phyloP scores from a whole-genome alignment of 192 early-diverging fungal genomes.

The Podila clonocystis region DNA sequence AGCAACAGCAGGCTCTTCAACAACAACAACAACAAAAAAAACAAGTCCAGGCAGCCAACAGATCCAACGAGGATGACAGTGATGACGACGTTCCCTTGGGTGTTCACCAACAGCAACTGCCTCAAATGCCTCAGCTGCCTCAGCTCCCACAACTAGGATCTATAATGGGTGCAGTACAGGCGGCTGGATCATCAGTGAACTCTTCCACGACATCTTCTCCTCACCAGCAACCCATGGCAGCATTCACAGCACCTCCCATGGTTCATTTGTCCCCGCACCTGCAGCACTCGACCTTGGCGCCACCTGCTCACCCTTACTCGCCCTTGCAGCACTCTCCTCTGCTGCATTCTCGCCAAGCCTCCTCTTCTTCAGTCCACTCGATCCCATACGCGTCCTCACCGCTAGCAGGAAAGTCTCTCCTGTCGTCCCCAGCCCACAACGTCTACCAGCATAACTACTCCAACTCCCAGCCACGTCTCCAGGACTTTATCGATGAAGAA shows the following conservation, averaged over 20 bases:
- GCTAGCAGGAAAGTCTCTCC: not conserved
- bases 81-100: conserved; percentile 40
- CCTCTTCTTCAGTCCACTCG: conserved; percentile 18
- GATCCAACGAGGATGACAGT: conserved; percentile 4
- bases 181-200: not conserved
- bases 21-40: conserved; percentile 6
- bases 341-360: conserved; percentile 17
- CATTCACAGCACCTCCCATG: not conserved
- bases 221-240: not conserved
- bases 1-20: conserved; percentile 31
- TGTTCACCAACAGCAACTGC: conserved; percentile 29
- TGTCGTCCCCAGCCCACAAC: conserved; percentile 3
- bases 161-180: not conserved
- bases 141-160: conserved; percentile 2
- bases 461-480: conserved; percentile 22
- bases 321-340: conserved; percentile 13
- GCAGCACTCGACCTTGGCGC: conserved; percentile 4
- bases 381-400: not conserved
- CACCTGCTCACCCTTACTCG: conserved; percentile 6
- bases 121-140: conserved; percentile 1
- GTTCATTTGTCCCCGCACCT: conserved; percentile 13
- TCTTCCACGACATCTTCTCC: conserved; percentile 8
- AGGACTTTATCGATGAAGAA: conserved; percentile 39
- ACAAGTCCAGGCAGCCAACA: conserved; percentile 1
- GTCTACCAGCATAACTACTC: not conserved